Conservation (phyloP, 2,329 filamentous ascomycete genomes). For the Talaromyces verruculosus region DNA sequence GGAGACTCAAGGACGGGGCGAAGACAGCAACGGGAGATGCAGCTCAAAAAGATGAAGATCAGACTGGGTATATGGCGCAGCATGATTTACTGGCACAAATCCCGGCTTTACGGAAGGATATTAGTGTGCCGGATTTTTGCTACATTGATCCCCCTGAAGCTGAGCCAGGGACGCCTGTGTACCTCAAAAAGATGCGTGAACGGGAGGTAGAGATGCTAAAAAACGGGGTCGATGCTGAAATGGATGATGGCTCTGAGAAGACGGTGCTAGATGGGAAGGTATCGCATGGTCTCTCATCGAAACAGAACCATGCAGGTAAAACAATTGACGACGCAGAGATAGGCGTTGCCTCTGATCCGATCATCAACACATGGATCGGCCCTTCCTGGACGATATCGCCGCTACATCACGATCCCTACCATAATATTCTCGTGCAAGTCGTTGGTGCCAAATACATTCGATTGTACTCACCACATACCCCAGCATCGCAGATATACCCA, state of each 20-base stretch:
- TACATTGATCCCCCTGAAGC: conserved; percentile 65
- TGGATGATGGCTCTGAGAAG: neutral
- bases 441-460: conserved; percentile 91
- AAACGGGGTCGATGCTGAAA: neutral
- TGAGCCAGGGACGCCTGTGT: conserved; percentile 51
- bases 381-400: conserved; percentile 86
- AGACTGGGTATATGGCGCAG: conserved; percentile 82
- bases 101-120: conserved; percentile 71
- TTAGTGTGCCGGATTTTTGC: conserved; percentile 80
- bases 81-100: conserved; percentile 85
- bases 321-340: conserved; percentile 23
- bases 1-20: conserved; percentile 24
- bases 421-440: conserved; percentile 87
- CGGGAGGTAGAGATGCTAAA: conserved; percentile 26
- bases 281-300: conserved; percentile 13
- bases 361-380: conserved; percentile 91
- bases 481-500: conserved; percentile 44
- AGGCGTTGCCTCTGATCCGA: conserved; percentile 51
- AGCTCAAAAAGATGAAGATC: conserved; percentile 23
- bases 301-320: conserved; percentile 19
- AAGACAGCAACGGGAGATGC: neutral
- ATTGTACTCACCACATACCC: conserved; percentile 71
- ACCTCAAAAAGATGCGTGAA: conserved; percentile 38
- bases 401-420: conserved; percentile 88
- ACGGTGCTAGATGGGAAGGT: neutral